Conservation (phyloP, 2,329 filamentous ascomycete genomes). For the Sphaerostilbella broomeana region DNA sequence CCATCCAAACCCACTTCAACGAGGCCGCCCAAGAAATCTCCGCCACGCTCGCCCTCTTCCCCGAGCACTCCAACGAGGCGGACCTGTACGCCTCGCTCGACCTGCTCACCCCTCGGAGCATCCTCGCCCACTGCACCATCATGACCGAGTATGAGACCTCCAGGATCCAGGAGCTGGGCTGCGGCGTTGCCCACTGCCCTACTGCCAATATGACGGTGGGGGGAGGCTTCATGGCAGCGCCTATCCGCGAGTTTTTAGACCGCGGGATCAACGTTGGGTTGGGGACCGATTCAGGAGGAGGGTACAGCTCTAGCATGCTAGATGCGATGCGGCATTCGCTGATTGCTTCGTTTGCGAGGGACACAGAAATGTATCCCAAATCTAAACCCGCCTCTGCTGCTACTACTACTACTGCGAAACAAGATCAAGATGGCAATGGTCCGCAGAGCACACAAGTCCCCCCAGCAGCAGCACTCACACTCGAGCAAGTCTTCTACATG, state of each 20-base stretch:
- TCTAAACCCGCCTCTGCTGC: no score
- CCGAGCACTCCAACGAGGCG: constrained; percentile 48
- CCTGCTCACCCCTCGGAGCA: constrained; percentile 47
- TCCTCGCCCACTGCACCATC: constrained; percentile 62
- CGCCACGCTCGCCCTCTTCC: constrained; percentile 49
- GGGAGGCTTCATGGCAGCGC: constrained; percentile 56
- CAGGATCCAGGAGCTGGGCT: constrained; percentile 39
- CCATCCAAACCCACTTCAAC: constrained; percentile 63
- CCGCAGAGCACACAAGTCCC: not conserved
- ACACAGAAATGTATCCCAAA: constrained; percentile 35
- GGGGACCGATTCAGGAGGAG: constrained; percentile 58
- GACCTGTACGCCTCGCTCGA: constrained; percentile 53
- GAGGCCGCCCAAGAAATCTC: constrained; percentile 55
- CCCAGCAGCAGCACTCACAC: constrained; percentile 23
- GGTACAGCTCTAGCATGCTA: constrained; percentile 54
- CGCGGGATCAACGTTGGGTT: constrained; percentile 58
- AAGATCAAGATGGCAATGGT: not conserved
- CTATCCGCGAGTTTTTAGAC: constrained; percentile 49
- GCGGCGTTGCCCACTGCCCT: constrained; percentile 59
- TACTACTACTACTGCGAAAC: no score
- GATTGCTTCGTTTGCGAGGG: constrained; percentile 45
- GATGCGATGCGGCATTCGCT: constrained; percentile 53
- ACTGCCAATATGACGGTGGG: constrained; percentile 57
- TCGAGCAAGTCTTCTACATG: constrained; percentile 52
- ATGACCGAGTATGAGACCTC: constrained; percentile 51